A percentile compares a stretch with the other conserved stretches of the same genome.
Evolutionary conservation across 257 asterid species (phyloP).

Genomic region (Oldenlandia corymbosa): DNA sequence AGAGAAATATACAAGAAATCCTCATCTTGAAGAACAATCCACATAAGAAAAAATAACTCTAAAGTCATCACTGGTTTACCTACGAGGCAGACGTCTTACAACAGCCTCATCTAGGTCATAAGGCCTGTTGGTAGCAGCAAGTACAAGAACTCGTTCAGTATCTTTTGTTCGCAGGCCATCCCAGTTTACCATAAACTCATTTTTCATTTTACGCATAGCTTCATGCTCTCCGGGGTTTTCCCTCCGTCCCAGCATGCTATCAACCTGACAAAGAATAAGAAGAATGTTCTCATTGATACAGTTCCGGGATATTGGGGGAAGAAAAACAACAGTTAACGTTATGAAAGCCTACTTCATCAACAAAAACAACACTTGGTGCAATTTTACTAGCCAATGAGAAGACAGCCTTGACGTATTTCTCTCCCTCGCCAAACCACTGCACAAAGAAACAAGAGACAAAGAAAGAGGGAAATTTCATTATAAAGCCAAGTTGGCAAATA

Average conservation of each 20-base stretch:
- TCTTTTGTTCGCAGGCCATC: slow-evolving; percentile 94
- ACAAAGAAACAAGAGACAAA: slow-evolving; percentile 3
- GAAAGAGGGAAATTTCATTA: background rate
- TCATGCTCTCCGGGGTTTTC: slow-evolving; percentile 93
- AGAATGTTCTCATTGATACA: background rate
- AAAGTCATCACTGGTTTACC: slow-evolving; percentile 30
- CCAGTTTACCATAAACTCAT: slow-evolving; percentile 97
- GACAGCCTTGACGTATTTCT: slow-evolving; percentile 86
- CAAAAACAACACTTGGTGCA: slow-evolving; percentile 85
- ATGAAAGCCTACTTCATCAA: slow-evolving; percentile 67
- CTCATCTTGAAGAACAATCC: background rate
- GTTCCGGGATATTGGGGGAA: background rate
- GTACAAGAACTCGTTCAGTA: slow-evolving; percentile 81
- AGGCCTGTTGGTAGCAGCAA: slow-evolving; percentile 98
- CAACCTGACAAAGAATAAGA: slow-evolving; percentile 46
- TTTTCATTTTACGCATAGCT: slow-evolving; percentile 97
- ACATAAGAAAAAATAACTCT: background rate
- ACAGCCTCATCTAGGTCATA: slow-evolving; percentile 97
- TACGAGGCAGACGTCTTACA: slow-evolving; percentile 82
- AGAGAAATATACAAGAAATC: slow-evolving; percentile 9
- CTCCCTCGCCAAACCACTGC: slow-evolving; percentile 96
- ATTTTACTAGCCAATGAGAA: slow-evolving; percentile 88
- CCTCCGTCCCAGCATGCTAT: slow-evolving; percentile 93
- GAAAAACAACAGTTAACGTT: background rate
- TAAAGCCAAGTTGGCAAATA: background rate